These are phyloP conservation scores for Skeletonema marinoi DNA, from an alignment of 108 stramenopile genomes.

Conservation along the genomic window DNA sequence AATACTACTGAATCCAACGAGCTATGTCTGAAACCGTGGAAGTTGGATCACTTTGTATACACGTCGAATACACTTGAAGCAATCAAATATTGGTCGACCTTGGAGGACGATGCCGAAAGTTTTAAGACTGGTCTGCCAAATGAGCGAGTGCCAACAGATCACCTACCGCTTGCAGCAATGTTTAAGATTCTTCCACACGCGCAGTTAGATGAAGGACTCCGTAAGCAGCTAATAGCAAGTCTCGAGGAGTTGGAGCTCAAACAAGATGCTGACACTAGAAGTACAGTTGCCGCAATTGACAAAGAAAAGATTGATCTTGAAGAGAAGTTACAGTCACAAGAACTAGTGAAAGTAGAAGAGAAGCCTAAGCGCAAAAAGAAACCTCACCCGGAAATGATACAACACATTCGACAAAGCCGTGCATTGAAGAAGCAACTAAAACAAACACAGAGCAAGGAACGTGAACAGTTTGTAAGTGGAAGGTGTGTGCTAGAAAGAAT, in stretches of 20 bases:
- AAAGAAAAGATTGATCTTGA: conserved; percentile 5
- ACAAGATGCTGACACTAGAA: conserved; percentile 1
- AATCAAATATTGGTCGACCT: conserved; percentile 39
- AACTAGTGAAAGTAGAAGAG: conserved; percentile 4
- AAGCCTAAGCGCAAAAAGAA: conserved; percentile 22
- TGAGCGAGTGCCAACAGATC: conserved; percentile 50
- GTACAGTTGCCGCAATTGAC: conserved; percentile 12
- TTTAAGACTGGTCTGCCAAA: conserved; percentile 45
- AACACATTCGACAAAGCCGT: conserved; percentile 45
- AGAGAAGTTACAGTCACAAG: background rate
- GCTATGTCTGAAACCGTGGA: conserved; percentile 42
- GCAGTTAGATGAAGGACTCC: conserved; percentile 13
- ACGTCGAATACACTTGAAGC: conserved; percentile 30
- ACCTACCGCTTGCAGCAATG: conserved; percentile 53
- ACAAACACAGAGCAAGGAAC: conserved; percentile 23
- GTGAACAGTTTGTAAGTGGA: conserved; percentile 18
- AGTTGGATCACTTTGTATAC: conserved; percentile 61
- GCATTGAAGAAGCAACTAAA: conserved; percentile 32
- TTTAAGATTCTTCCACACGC: conserved; percentile 36
- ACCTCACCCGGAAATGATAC: conserved; percentile 38
- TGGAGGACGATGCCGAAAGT: conserved; percentile 51
- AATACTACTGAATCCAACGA: background rate
- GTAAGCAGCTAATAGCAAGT: conserved; percentile 5
- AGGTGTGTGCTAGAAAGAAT: conserved; percentile 23
- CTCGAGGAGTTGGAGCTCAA: conserved; percentile 14